Conservation (phyloP, 805 yeast genomes). For the Saturnispora ahearnii region DNA sequence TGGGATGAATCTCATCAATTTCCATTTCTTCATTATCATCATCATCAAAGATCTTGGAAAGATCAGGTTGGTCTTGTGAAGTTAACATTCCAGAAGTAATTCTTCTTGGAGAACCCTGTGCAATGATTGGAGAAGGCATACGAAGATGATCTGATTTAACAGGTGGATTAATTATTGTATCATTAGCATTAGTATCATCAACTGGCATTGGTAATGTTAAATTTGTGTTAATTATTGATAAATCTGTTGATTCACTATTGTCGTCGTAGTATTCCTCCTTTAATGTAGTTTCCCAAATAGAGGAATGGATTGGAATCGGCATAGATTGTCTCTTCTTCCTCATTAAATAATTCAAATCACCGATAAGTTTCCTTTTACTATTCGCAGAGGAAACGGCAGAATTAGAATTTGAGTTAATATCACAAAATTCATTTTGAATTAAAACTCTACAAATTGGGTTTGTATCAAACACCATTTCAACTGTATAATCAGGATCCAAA, state of each 20-base stretch:
- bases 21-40: constrained; percentile 12
- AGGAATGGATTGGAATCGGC: constrained; percentile 5
- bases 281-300: constrained; percentile 18
- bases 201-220: constrained; percentile 11
- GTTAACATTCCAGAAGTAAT: constrained; percentile 31
- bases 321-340: constrained; percentile 25
- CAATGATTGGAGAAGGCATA: constrained; percentile 25
- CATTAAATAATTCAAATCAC: constrained; percentile 23
- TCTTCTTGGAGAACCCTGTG: constrained; percentile 28
- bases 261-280: constrained; percentile 2
- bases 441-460: constrained; percentile 40
- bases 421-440: constrained; percentile 31
- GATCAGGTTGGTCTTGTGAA: constrained; percentile 24
- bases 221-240: constrained; percentile 4
- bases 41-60: constrained; percentile 23
- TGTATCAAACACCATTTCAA: constrained; percentile 53
- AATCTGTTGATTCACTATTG: constrained; percentile 3
- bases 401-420: not conserved
- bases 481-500: constrained; percentile 66
- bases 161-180: constrained; percentile 17
- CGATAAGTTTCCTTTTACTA: constrained; percentile 19
- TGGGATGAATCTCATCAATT: constrained; percentile 18
- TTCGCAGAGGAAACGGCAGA: not conserved
- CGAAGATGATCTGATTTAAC: constrained; percentile 19
- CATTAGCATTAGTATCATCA: constrained; percentile 7